Conservation (phyloP, 2,329 filamentous ascomycete species). For the Talaromyces marneffei region DNA sequence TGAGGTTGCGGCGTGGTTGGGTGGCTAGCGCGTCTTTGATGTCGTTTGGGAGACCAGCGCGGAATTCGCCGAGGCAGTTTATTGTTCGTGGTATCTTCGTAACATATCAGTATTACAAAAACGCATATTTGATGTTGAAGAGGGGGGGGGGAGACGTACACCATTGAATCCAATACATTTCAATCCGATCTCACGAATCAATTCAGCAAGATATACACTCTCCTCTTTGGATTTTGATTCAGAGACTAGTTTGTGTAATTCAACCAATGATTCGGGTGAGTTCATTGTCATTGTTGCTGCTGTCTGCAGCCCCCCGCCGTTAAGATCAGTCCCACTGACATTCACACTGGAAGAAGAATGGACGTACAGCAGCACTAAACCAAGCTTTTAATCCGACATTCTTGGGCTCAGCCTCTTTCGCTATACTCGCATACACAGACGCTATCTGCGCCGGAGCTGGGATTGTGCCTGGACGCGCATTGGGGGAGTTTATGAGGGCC, state of each 20-base stretch:
- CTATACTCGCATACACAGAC: constrained; percentile 60
- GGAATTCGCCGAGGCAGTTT: constrained; percentile 72
- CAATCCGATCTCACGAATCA: constrained; percentile 42
- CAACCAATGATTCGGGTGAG: constrained; percentile 66
- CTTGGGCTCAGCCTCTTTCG: constrained; percentile 55
- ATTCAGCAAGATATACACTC: constrained; percentile 30
- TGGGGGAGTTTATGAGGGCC: constrained; percentile 64
- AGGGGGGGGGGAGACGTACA: background rate
- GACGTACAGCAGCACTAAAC: constrained; percentile 59
- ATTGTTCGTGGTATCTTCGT: constrained; percentile 68
- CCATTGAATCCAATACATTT: constrained; percentile 46
- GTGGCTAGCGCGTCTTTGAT: constrained; percentile 17
- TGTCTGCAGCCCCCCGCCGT: constrained; percentile 46
- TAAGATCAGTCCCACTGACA: background rate
- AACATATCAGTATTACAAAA: background rate
- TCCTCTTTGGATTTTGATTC: constrained; percentile 23
- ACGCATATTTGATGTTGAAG: background rate
- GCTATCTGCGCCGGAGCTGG: constrained; percentile 59
- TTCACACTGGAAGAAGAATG: constrained; percentile 50
- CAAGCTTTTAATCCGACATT: constrained; percentile 41
- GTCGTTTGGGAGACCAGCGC: constrained; percentile 53
- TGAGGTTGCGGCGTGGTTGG: constrained; percentile 30
- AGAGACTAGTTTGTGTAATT: constrained; percentile 50
- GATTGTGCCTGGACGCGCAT: constrained; percentile 59
- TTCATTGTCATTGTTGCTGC: constrained; percentile 83